phyloP scores from a whole-genome alignment of 345 rosid species.

The Hibiscus mutabilis region DNA sequence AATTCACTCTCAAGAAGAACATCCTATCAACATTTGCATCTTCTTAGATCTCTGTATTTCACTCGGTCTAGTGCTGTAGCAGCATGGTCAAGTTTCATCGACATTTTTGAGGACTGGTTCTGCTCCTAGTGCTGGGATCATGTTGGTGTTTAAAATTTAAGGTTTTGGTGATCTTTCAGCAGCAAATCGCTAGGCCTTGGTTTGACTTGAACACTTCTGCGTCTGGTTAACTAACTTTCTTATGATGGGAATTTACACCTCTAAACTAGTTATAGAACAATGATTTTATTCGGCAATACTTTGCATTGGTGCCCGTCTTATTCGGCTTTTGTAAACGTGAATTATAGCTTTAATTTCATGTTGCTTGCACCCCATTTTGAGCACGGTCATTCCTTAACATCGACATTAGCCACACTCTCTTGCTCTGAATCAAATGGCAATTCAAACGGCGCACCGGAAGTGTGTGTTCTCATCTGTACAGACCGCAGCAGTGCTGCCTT shows the following conservation, averaged over 20 bases:
- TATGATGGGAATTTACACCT: not conserved
- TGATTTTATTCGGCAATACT: conserved; percentile 6
- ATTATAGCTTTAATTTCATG: no score
- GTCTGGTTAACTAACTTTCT: not conserved
- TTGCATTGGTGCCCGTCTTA: not conserved
- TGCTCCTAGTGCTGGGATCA: not conserved
- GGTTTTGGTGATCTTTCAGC: not conserved
- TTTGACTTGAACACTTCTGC: not conserved
- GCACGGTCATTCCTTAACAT: no score
- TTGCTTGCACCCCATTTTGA: no score
- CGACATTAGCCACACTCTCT: no score
- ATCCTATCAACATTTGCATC: conserved; percentile 47
- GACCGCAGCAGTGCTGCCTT: conserved; percentile 82
- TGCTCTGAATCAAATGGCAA: no score
- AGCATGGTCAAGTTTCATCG: not conserved
- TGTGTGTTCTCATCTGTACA: conserved; percentile 87
- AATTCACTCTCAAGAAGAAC: conserved; percentile 73
- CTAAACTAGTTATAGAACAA: not conserved
- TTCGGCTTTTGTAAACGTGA: no score
- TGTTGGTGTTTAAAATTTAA: not conserved
- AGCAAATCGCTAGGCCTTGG: not conserved
- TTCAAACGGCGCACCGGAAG: conserved; percentile 40
- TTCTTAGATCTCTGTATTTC: not conserved
- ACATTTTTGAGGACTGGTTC: not conserved
- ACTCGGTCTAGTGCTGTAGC: not conserved